Evolutionary conservation across 106 monocot species (phyloP).

Genomic region (Dactylorhiza incarnata): DNA sequence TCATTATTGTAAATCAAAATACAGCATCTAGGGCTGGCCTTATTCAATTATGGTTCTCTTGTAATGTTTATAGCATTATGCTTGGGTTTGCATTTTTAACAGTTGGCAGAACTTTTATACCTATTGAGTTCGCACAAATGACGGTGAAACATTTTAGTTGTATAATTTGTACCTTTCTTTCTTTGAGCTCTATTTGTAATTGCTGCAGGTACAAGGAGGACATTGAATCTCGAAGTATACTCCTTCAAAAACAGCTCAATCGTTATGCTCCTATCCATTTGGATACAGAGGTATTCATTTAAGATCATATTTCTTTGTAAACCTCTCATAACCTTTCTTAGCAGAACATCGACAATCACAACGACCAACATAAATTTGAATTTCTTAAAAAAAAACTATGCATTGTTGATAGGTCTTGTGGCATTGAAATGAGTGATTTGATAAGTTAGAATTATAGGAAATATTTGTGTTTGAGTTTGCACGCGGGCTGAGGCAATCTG

Average conservation of each 20-base stretch:
- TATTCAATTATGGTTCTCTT: neutral
- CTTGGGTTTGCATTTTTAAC: neutral
- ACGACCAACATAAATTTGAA: too few relatives aligned
- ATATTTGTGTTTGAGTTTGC: too few relatives aligned
- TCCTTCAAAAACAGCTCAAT: slow-evolving; percentile 63
- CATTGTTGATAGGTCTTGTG: too few relatives aligned
- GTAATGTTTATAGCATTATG: neutral
- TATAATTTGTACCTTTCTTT: neutral
- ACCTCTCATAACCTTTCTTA: neutral
- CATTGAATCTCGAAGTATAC: slow-evolving; percentile 37
- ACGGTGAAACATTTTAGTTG: too few relatives aligned
- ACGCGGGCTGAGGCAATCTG: too few relatives aligned
- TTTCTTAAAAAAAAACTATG: too few relatives aligned
- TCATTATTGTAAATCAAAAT: slow-evolving; percentile 1
- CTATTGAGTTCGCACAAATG: too few relatives aligned
- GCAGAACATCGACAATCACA: too few relatives aligned
- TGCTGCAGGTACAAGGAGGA: slow-evolving; percentile 57
- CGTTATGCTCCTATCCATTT: slow-evolving; percentile 73
- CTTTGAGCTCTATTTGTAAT: neutral
- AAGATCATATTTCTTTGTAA: neutral
- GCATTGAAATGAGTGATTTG: too few relatives aligned
- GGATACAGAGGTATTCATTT: slow-evolving; percentile 52
- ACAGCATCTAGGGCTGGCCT: neutral
- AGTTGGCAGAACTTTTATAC: neutral
- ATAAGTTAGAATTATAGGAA: too few relatives aligned